Evolutionary conservation across 305 asterid genomes (phyloP), one percentile per base, ranked within the genome.

Genomic region (Coffea humblotiana): DNA sequence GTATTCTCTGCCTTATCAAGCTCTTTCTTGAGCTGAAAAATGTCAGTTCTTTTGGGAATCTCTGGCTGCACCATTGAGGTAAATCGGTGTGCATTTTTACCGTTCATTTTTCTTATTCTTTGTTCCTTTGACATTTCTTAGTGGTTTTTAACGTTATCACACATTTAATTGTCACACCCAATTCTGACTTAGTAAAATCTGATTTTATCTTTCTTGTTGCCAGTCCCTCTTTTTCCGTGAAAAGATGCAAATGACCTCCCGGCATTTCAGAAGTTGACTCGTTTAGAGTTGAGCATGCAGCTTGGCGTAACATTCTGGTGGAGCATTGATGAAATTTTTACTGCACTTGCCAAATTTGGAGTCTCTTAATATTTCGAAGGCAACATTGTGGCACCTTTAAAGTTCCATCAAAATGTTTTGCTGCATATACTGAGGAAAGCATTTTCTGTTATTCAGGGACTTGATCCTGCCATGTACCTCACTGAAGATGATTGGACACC

Each of bases 31-130:
- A 40, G 82, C 86, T 88, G 73, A 81, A 72, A 80, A 85, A 78
- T 76, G 84, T 79, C 78, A 70, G 79, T n/a, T 82, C 88, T 35
- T 35, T 79, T 84, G 81, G 79, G 79, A 77, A 85, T 90, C 74
- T 88, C 87, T 40, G 79, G 70, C 66, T 71, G 83, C 70, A 84
- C 93, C 54, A 72, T 90, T 47, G 88, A 83, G 92, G 90, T 87
- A 88, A 51, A 66, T 45, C 49, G 65, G 65, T 32, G 29, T 25
- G 47, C 54, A 11, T 51, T 2, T 47, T 70, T 54, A 16, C 18
- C 52, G 5, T 51, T 2, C 27, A 63, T 48, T n/a, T 0, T 21
- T 6, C 19, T n/a, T 45, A 11, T 15, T 19, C 47, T 8, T 15
- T 32, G 43, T 51, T 10, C 52, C 9, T 72, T 72, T 35, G 43